These are phyloP conservation scores for Tagetes patula DNA, from an alignment of 129 eudicot species.

Conservation along the genomic window DNA sequence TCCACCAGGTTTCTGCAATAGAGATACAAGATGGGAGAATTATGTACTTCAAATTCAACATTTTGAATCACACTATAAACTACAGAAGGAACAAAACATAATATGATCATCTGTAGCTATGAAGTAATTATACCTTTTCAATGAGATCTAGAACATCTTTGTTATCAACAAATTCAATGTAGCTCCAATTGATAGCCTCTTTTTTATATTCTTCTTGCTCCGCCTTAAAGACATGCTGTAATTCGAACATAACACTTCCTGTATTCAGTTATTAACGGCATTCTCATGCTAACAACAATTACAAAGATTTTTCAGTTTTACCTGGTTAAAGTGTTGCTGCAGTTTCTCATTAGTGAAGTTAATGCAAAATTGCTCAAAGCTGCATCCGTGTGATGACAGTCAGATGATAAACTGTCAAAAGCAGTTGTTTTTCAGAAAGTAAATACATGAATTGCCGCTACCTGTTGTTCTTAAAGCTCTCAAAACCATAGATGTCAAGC, in stretches of 20 bases:
- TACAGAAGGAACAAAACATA: slow-evolving; percentile 4
- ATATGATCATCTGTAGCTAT: neutral
- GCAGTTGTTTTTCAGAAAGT: slow-evolving; percentile 14
- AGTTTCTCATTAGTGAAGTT: slow-evolving; percentile 98
- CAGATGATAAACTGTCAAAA: slow-evolving; percentile 21
- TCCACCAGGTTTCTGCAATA: slow-evolving; percentile 97
- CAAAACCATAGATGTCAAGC: slow-evolving; percentile 97
- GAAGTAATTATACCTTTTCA: slow-evolving; percentile 63
- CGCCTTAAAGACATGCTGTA: slow-evolving; percentile 98
- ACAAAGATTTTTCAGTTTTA: slow-evolving; percentile 26
- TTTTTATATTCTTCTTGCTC: slow-evolving; percentile 98
- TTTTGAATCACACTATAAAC: slow-evolving; percentile 6
- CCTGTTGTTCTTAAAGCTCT: slow-evolving; percentile 97
- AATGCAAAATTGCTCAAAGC: slow-evolving; percentile 99
- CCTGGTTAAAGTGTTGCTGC: slow-evolving; percentile 99
- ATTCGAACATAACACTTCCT: slow-evolving; percentile 18
- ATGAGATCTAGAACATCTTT: slow-evolving; percentile 99
- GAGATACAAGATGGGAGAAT: slow-evolving; percentile 23
- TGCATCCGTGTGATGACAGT: slow-evolving; percentile 41
- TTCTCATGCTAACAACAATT: slow-evolving; percentile 10
- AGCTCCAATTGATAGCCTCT: slow-evolving; percentile 97
- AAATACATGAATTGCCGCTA: slow-evolving; percentile 26
- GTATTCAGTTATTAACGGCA: slow-evolving; percentile 17
- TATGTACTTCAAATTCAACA: slow-evolving; percentile 4
- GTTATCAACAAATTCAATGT: slow-evolving; percentile 97